These are phyloP conservation scores for Phymatotrichopsis omnivora DNA, from an alignment of 2,329 filamentous ascomycete species.

Conservation along the genomic window DNA sequence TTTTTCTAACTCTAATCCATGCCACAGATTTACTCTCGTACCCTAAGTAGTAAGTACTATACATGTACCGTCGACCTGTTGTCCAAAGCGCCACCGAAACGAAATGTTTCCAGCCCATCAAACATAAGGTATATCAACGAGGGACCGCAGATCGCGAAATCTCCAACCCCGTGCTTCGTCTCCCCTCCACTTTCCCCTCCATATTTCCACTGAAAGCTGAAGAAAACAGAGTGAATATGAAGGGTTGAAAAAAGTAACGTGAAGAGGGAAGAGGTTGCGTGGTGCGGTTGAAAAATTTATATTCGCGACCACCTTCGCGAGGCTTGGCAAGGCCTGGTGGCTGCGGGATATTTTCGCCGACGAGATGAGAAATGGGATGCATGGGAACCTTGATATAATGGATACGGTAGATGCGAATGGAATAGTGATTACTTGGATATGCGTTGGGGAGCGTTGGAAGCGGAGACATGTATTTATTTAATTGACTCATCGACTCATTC, in stretches of 20 bases:
- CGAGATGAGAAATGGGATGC: neutral
- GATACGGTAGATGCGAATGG: too few relatives aligned
- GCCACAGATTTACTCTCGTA: too few relatives aligned
- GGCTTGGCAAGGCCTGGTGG: constrained; percentile 1
- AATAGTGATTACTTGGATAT: too few relatives aligned
- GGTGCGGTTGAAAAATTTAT: constrained; percentile 16
- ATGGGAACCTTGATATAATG: too few relatives aligned
- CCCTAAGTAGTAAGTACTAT: too few relatives aligned
- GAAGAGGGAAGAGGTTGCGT: constrained; percentile 32
- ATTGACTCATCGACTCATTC: too few relatives aligned
- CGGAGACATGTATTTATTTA: too few relatives aligned
- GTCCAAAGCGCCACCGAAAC: constrained; percentile 21
- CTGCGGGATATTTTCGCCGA: too few relatives aligned
- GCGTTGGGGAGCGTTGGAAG: too few relatives aligned
- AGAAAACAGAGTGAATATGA: constrained; percentile 58
- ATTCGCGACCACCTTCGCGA: constrained; percentile 3
- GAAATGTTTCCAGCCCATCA: constrained; percentile 15
- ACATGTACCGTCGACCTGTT: constrained; percentile 23
- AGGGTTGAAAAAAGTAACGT: constrained; percentile 42
- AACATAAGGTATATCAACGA: constrained; percentile 24
- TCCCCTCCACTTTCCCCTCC: constrained; percentile 62
- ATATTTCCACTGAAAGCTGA: constrained; percentile 47
- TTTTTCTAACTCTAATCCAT: too few relatives aligned
- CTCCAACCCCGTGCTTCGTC: constrained; percentile 37
- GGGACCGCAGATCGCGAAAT: constrained; percentile 18